A percentile compares a stretch with the other conserved stretches of the same genome.
Evolutionary conservation across 257 asterid species (phyloP).

Genomic region (Solanum verrucosum): DNA sequence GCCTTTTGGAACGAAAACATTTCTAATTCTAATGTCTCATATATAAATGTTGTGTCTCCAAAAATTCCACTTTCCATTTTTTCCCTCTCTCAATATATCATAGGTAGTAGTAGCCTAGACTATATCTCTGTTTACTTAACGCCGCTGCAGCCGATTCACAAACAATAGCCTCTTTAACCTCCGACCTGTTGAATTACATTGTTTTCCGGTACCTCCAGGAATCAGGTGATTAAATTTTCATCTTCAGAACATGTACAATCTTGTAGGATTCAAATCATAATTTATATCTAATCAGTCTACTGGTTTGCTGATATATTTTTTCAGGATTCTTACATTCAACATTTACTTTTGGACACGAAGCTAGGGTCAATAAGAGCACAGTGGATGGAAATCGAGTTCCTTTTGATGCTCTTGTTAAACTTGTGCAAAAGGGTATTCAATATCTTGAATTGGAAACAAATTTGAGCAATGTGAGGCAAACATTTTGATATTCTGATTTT

Average conservation of each 20-base stretch:
- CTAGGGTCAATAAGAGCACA: conserved; percentile 55
- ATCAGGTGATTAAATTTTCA: too few species aligned
- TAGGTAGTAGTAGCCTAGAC: not conserved
- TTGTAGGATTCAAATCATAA: too few species aligned
- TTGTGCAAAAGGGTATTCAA: conserved; percentile 86
- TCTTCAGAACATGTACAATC: too few species aligned
- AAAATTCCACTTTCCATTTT: too few species aligned
- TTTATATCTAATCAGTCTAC: not conserved
- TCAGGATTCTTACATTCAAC: conserved; percentile 83
- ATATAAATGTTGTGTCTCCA: not conserved
- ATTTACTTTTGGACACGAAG: conserved; percentile 79
- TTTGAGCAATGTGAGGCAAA: conserved; percentile 1
- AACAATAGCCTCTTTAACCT: not conserved
- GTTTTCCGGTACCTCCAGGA: too few species aligned
- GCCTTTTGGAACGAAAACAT: too few species aligned
- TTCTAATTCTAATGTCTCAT: too few species aligned
- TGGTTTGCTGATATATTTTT: conserved; percentile 5
- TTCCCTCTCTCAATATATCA: not conserved
- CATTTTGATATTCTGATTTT: too few species aligned
- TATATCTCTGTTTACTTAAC: too few species aligned
- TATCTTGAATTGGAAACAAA: conserved; percentile 83
- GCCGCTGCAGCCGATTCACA: not conserved
- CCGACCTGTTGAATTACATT: not conserved
- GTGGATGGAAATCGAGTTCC: conserved; percentile 82
- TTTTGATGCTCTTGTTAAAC: conserved; percentile 75